Conservation (phyloP, 495 filamentous ascomycete genomes). For the Sordaria brevicollis region DNA sequence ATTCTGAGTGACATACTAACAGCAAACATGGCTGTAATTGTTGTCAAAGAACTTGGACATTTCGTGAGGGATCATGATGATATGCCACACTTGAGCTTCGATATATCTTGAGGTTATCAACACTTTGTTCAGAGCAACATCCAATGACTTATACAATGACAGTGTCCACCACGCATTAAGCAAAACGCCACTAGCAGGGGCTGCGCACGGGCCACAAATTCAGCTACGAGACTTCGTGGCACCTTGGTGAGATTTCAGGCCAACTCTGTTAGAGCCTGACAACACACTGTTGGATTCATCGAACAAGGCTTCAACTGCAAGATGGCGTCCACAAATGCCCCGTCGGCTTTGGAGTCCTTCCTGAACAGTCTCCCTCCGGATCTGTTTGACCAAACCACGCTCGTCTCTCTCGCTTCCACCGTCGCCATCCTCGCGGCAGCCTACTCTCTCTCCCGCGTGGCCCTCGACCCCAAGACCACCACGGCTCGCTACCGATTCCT, state of each 20-base stretch:
- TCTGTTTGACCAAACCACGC: slow-evolving; percentile 43
- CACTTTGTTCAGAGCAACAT: not conserved
- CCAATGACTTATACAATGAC: not conserved
- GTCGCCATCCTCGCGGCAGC: slow-evolving; percentile 37
- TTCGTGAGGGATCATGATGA: too few relatives aligned
- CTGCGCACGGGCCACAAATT: not conserved
- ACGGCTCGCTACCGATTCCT: slow-evolving; percentile 47
- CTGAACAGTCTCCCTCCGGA: slow-evolving; percentile 22
- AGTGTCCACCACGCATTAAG: not conserved
- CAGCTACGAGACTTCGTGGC: not conserved
- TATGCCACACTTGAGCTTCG: too few relatives aligned
- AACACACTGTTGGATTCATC: not conserved
- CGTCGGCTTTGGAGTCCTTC: not conserved
- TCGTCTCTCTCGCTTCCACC: slow-evolving; percentile 42
- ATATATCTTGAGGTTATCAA: too few relatives aligned
- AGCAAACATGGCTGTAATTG: not conserved
- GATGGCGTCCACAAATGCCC: slow-evolving; percentile 11
- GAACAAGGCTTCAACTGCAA: not conserved
- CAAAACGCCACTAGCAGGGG: not conserved
- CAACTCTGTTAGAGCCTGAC: not conserved
- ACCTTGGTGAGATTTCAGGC: not conserved
- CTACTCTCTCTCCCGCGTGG: slow-evolving; percentile 31
- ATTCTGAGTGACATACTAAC: not conserved
- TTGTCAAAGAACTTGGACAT: too few relatives aligned
- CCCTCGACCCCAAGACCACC: slow-evolving; percentile 27